Conservation (phyloP, 257 asterid species). For the Sherardia arvensis region DNA sequence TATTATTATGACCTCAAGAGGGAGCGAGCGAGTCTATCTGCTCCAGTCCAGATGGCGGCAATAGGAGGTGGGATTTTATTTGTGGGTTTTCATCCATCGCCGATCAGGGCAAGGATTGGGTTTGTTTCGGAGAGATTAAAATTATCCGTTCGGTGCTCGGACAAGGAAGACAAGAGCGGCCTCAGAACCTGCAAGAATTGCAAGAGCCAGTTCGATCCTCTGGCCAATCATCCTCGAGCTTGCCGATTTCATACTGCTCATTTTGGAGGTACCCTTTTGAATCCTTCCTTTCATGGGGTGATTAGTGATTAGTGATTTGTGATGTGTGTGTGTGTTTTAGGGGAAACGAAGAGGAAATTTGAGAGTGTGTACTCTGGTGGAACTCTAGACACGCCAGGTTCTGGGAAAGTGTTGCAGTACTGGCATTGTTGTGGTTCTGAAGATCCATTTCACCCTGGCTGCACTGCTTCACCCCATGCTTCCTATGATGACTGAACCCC, state of each 20-base stretch:
- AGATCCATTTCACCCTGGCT: conserved; percentile 77
- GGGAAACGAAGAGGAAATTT: conserved; percentile 93
- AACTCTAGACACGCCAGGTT: conserved; percentile 71
- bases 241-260: conserved; percentile 86
- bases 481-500: conserved; percentile 67
- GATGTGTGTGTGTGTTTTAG: conserved; percentile 23
- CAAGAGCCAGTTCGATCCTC: conserved; percentile 78
- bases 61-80: conserved; percentile 4
- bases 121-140: conserved; percentile 19
- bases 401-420: conserved; percentile 70
- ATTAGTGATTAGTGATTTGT: neutral
- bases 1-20: no score
- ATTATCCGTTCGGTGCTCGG: conserved; percentile 41
- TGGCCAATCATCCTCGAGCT: conserved; percentile 73
- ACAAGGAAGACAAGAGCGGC: conserved; percentile 21
- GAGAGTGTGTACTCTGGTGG: conserved; percentile 89
- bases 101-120: neutral
- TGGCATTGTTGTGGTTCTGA: conserved; percentile 99
- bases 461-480: conserved; percentile 84
- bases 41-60: no score
- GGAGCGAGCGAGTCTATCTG: no score
- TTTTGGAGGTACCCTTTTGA: conserved; percentile 62
- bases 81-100: conserved; percentile 10
- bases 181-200: conserved; percentile 78
- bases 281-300: neutral